phyloP scores from a whole-genome alignment of 148 eudicot species.

The Amaranthus cruentus region DNA sequence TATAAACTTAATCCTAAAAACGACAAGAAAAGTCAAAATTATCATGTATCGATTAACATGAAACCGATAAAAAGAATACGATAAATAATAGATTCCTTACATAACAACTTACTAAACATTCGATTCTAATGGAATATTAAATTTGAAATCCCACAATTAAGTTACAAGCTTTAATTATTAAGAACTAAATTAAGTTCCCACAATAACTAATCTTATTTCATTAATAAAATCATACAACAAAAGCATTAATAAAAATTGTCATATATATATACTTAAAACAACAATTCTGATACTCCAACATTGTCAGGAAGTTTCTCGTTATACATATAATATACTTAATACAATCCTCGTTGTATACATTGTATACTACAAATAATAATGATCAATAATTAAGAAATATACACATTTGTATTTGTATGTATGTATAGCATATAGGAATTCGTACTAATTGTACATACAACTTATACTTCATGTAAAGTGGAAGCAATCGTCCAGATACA shows the following conservation, averaged over 20 bases:
- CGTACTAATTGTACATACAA: constrained; percentile 3
- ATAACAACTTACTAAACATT: too few relatives aligned
- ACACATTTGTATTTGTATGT: background rate
- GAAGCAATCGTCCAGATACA: constrained; percentile 20
- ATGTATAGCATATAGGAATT: background rate
- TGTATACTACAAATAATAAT: background rate
- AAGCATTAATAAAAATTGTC: background rate
- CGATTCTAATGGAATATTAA: too few relatives aligned
- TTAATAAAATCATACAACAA: background rate
- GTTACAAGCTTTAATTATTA: too few relatives aligned
- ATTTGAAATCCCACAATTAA: too few relatives aligned
- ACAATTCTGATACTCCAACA: constrained; percentile 3
- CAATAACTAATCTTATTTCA: too few relatives aligned
- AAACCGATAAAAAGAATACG: too few relatives aligned
- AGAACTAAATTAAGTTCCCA: too few relatives aligned
- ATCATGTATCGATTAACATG: too few relatives aligned
- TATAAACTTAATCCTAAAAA: too few relatives aligned
- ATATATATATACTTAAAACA: background rate
- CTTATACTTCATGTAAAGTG: constrained; percentile 2
- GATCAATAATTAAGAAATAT: background rate
- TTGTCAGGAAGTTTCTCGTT: constrained; percentile 14
- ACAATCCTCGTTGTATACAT: constrained; percentile 9
- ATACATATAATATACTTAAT: background rate
- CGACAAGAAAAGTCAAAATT: too few relatives aligned
- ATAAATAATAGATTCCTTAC: too few relatives aligned